Evolutionary conservation across 345 rosid genomes (phyloP), one percentile per base, ranked within the genome.

Genomic region (Salix caprea): DNA sequence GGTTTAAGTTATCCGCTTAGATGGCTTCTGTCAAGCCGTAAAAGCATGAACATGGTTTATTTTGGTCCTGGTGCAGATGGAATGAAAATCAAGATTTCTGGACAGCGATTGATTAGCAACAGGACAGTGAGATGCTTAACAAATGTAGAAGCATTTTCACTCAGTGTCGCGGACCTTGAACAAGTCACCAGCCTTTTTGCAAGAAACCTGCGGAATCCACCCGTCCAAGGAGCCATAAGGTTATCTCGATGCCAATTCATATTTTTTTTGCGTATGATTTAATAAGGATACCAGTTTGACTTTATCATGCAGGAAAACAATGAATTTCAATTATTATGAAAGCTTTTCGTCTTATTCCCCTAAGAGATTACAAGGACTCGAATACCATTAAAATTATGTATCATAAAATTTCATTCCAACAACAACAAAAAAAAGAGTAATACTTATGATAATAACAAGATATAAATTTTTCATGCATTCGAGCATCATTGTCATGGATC

Each of bases 171-270:
- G 48, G 97, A 94, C 81, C 84, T 92, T 42, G 90, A 94, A 94
- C 95, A 91, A 76, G 97, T 92, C n/a, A 94, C 95, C 65, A 84
- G 88, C 73, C 78, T 85, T 71, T 92, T 86, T 72, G 79, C 97
- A 0, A 85, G 94, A 89, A 81, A 82, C 86, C 73, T 89, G 69
- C 85, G 92, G 32, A 88, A 83, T 52, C 88, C 89, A 67, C 85
- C 89, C 8, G 92, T 94, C 73, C 95, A 89, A 85, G 91, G 97
- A 82, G 98, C 97, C 66, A 90, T 94, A 80, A 91, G 96, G 96
- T 91, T 74, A 64, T 60, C 73, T 66, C 71, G 68, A 4, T 26
- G 23, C 58, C 30, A 14, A 13, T 67, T 37, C 26, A 52, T 65
- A 30, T 74, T 14, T 34, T 30, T 46, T 34, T 73, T 70, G 37